Evolutionary conservation across 2,329 filamentous ascomycete genomes (phyloP).

Genomic region (Talaromyces sp.): DNA sequence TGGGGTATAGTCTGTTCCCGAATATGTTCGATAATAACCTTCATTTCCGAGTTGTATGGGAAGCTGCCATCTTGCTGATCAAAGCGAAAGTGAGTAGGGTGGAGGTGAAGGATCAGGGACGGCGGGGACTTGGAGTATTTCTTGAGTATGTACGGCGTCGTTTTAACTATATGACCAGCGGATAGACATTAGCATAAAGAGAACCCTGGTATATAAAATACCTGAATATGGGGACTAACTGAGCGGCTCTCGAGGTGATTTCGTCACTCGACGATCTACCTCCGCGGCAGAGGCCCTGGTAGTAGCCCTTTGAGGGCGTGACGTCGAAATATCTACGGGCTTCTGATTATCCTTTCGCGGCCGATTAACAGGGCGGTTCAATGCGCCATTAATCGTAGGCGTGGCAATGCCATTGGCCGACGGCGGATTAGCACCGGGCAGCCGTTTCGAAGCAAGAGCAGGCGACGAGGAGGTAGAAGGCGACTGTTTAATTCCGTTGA

Average conservation of each 20-base stretch:
- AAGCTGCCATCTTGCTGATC: slow-evolving; percentile 93
- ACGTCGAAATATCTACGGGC: slow-evolving; percentile 27
- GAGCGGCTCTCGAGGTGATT: slow-evolving; percentile 42
- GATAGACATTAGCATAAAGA: neutral
- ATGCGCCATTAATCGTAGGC: slow-evolving; percentile 42
- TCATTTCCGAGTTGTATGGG: slow-evolving; percentile 88
- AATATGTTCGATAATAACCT: slow-evolving; percentile 70
- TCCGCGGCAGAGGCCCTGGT: slow-evolving; percentile 28
- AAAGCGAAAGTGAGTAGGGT: slow-evolving; percentile 82
- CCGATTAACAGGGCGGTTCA: slow-evolving; percentile 43
- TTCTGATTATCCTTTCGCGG: slow-evolving; percentile 54
- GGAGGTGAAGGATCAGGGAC: slow-evolving; percentile 79
- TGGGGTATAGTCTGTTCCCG: slow-evolving; percentile 74
- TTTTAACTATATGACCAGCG: slow-evolving; percentile 54
- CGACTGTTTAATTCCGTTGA: slow-evolving; percentile 52
- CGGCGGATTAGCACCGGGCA: slow-evolving; percentile 51
- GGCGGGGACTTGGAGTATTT: slow-evolving; percentile 70
- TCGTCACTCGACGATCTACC: slow-evolving; percentile 32
- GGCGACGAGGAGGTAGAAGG: slow-evolving; percentile 58
- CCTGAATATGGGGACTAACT: slow-evolving; percentile 28
- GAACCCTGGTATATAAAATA: neutral
- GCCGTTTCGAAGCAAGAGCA: slow-evolving; percentile 50
- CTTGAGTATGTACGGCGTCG: slow-evolving; percentile 71
- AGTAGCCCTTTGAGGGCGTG: slow-evolving; percentile 31
- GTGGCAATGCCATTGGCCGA: slow-evolving; percentile 37